Percentiles rank a stretch among this genome's conserved stretches.
These are phyloP conservation scores for Rhodotorula taiwanensis DNA, from an alignment of 768 basidiomycete species.

Conservation along the genomic window DNA sequence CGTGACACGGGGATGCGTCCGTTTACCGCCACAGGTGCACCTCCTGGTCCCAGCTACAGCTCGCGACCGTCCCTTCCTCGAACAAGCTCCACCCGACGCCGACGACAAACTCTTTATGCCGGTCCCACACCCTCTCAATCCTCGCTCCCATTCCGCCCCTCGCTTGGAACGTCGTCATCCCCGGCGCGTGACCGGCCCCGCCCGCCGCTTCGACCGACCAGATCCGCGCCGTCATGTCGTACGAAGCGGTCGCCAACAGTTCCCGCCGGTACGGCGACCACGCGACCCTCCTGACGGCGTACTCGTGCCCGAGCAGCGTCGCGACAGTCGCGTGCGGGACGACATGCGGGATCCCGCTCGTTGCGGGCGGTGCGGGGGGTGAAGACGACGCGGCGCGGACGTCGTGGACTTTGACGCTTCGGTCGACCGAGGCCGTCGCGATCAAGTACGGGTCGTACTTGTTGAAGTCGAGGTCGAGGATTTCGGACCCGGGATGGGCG, in stretches of 20 bases:
- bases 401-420: slow-evolving; percentile 70
- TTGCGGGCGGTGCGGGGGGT: slow-evolving; percentile 49
- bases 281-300: slow-evolving; percentile 78
- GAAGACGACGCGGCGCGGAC: slow-evolving; percentile 69
- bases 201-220: slow-evolving; percentile 49
- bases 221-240: slow-evolving; percentile 95
- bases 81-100: slow-evolving; percentile 88
- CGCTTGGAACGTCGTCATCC: slow-evolving; percentile 35
- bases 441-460: slow-evolving; percentile 75
- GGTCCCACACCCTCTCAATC: slow-evolving; percentile 65
- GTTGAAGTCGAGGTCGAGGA: slow-evolving; percentile 84
- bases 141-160: slow-evolving; percentile 50
- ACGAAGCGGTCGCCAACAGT: slow-evolving; percentile 55
- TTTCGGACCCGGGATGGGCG: slow-evolving; percentile 49
- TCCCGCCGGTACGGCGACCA: slow-evolving; percentile 52
- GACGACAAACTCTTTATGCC: slow-evolving; percentile 91
- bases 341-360: slow-evolving; percentile 41
- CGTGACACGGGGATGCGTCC: too few relatives aligned
- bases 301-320: slow-evolving; percentile 75
- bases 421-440: slow-evolving; percentile 74
- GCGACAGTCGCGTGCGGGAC: slow-evolving; percentile 31
- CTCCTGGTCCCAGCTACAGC: slow-evolving; percentile 85
- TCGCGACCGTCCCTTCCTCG: slow-evolving; percentile 77
- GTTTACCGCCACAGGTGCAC: slow-evolving; percentile 58
- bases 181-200: neutral